Conservation (phyloP, 2,329 filamentous ascomycete genomes). For the Periconia macrospinosa region DNA sequence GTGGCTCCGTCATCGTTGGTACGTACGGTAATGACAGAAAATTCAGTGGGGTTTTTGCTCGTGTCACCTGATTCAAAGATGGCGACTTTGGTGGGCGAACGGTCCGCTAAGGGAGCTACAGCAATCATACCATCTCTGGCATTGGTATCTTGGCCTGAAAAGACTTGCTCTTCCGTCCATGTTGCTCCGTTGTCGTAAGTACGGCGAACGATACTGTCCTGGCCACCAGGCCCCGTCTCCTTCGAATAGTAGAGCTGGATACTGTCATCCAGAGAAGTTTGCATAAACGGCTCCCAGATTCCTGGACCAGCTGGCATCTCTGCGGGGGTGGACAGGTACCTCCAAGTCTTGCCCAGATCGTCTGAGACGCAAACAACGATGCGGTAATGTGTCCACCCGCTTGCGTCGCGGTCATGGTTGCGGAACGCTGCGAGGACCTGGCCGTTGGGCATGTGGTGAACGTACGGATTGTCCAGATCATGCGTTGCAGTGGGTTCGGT, state of each 20-base stretch:
- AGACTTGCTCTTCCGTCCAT: slow-evolving; percentile 37
- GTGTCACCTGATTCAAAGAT: slow-evolving; percentile 47
- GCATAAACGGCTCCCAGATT: slow-evolving; percentile 53
- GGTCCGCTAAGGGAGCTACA: slow-evolving; percentile 37
- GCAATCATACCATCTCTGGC: slow-evolving; percentile 53
- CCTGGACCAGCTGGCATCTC: slow-evolving; percentile 26
- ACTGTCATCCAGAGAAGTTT: slow-evolving; percentile 42
- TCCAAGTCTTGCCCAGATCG: slow-evolving; percentile 45
- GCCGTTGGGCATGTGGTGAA: slow-evolving; percentile 37
- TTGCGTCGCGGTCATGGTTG: slow-evolving; percentile 32
- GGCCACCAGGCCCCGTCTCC: slow-evolving; percentile 44
- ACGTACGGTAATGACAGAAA: slow-evolving; percentile 43
- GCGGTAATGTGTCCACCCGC: slow-evolving; percentile 38
- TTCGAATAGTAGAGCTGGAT: slow-evolving; percentile 51
- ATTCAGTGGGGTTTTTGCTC: slow-evolving; percentile 16
- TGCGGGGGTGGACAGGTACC: slow-evolving; percentile 33
- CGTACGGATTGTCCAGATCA: slow-evolving; percentile 34
- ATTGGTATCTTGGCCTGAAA: slow-evolving; percentile 39
- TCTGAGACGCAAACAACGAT: slow-evolving; percentile 49
- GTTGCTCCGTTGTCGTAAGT: slow-evolving; percentile 46
- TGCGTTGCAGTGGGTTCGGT: slow-evolving; percentile 4
- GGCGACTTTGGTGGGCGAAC: slow-evolving; percentile 38
- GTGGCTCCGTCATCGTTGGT: slow-evolving; percentile 47
- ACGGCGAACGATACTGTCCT: slow-evolving; percentile 48
- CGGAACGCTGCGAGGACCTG: slow-evolving; percentile 37